Percentiles rank a stretch among this genome's conserved stretches.
These are phyloP conservation scores for Phytophthora fragariaefolia DNA, from an alignment of 352 stramenopile species.

Conservation along the genomic window DNA sequence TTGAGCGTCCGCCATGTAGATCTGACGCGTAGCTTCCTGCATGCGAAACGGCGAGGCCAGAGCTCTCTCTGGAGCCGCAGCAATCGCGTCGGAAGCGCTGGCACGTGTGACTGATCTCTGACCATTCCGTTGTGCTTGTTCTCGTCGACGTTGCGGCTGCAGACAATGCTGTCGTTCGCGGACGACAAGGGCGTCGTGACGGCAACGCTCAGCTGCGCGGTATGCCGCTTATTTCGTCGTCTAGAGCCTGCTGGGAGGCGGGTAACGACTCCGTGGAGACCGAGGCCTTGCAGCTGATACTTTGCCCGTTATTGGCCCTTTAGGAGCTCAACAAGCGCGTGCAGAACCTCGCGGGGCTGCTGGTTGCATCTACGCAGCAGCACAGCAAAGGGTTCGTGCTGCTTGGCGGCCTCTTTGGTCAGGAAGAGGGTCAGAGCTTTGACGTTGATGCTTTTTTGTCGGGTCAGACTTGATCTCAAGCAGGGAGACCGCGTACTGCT, in stretches of 20 bases:
- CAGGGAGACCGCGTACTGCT: slow-evolving; percentile 91
- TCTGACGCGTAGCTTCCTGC: neutral
- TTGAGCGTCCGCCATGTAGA: slow-evolving; percentile 8
- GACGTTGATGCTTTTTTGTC: slow-evolving; percentile 5
- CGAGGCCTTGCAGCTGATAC: slow-evolving; percentile 9
- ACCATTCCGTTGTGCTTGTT: no score
- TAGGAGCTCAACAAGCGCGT: slow-evolving; percentile 76
- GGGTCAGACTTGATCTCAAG: slow-evolving; percentile 59
- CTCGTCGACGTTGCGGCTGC: slow-evolving; percentile 15
- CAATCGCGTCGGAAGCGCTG: slow-evolving; percentile 3
- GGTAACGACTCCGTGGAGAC: slow-evolving; percentile 16
- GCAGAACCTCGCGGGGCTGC: slow-evolving; percentile 72
- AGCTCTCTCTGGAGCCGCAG: neutral
- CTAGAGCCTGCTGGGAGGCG: neutral
- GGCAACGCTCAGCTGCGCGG: slow-evolving; percentile 59
- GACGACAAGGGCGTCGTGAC: slow-evolving; percentile 69
- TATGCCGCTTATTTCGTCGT: slow-evolving; percentile 29
- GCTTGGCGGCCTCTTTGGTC: slow-evolving; percentile 3
- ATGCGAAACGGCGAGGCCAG: slow-evolving; percentile 2
- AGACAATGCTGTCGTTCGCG: slow-evolving; percentile 83
- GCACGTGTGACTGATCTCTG: neutral
- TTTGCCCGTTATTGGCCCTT: slow-evolving; percentile 5
- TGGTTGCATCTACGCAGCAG: slow-evolving; percentile 54
- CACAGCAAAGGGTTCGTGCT: slow-evolving; percentile 68
- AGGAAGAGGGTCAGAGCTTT: neutral